Evolutionary conservation across 2,329 filamentous ascomycete genomes (phyloP).

Genomic region (Talaromyces funiculosus): DNA sequence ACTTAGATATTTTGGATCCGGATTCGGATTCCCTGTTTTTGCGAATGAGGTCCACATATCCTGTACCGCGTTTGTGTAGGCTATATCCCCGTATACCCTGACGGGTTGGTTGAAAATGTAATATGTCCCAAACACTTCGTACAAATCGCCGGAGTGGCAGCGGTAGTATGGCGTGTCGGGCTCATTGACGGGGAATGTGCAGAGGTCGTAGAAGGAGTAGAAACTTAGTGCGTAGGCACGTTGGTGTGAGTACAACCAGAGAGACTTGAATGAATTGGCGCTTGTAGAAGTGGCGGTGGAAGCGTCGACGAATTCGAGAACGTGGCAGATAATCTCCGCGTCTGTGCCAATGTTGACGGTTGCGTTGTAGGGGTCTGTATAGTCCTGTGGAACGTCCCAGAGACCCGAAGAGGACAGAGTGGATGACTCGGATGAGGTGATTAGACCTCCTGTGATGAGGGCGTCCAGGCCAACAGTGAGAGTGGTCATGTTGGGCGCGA

Average conservation of each 20-base stretch:
- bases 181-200: slow-evolving; percentile 13
- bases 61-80: slow-evolving; percentile 13
- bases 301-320: slow-evolving; percentile 8
- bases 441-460: not conserved
- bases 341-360: slow-evolving; percentile 14
- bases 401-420: slow-evolving; percentile 3
- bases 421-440: slow-evolving; percentile 4
- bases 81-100: slow-evolving; percentile 9
- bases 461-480: not conserved
- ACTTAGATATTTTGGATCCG: slow-evolving; percentile 2
- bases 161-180: slow-evolving; percentile 12
- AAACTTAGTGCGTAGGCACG: slow-evolving; percentile 12
- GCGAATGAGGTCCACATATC: slow-evolving; percentile 16
- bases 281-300: not conserved
- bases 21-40: slow-evolving; percentile 11
- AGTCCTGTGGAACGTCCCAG: slow-evolving; percentile 10
- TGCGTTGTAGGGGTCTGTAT: slow-evolving; percentile 9
- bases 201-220: slow-evolving; percentile 12
- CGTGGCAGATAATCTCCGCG: slow-evolving; percentile 5
- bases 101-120: slow-evolving; percentile 14
- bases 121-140: slow-evolving; percentile 15
- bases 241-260: slow-evolving; percentile 14
- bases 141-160: slow-evolving; percentile 12
- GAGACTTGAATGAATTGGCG: not conserved
- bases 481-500: slow-evolving; percentile 9